A percentile compares a stretch with the other conserved stretches of the same genome.
These are phyloP conservation scores for Plasmodium falciparum DNA, from an alignment of 169 alveolate genomes.

Conservation along the genomic window DNA sequence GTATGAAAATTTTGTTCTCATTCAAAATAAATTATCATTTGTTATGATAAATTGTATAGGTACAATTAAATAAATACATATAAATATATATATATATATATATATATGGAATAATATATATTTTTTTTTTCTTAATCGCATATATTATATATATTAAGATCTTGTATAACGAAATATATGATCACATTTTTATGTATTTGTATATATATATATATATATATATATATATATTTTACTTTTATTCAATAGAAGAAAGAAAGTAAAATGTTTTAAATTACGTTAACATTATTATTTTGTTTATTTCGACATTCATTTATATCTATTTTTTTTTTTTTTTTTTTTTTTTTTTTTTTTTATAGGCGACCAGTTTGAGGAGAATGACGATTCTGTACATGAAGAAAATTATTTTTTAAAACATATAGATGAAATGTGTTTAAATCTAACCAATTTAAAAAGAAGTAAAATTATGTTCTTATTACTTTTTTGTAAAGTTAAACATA, in stretches of 20 bases:
- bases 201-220: not conserved
- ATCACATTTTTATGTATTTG: not conserved
- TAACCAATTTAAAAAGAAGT: conserved; percentile 38
- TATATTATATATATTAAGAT: not conserved
- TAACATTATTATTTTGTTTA: not conserved
- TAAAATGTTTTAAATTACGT: too few relatives aligned
- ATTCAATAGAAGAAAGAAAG: too few relatives aligned
- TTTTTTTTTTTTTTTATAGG: conserved; percentile 33
- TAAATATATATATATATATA: not conserved
- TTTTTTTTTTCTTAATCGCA: not conserved
- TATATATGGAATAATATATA: not conserved
- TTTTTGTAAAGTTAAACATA: conserved; percentile 57
- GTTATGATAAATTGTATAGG: conserved; percentile 45
- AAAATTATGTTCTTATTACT: conserved; percentile 51
- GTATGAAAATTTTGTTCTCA: conserved; percentile 30
- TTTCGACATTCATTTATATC: not conserved
- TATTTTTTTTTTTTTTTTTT: conserved; percentile 14
- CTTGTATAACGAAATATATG: too few relatives aligned
- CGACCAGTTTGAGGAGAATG: conserved; percentile 11
- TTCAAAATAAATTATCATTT: conserved; percentile 49
- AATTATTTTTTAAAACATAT: conserved; percentile 34
- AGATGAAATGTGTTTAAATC: conserved; percentile 29
- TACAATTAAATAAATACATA: not conserved
- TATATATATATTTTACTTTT: not conserved
- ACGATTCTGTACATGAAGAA: conserved; percentile 18